Conservation (phyloP, 768 basidiomycete genomes). For the Cyathus striatus region DNA sequence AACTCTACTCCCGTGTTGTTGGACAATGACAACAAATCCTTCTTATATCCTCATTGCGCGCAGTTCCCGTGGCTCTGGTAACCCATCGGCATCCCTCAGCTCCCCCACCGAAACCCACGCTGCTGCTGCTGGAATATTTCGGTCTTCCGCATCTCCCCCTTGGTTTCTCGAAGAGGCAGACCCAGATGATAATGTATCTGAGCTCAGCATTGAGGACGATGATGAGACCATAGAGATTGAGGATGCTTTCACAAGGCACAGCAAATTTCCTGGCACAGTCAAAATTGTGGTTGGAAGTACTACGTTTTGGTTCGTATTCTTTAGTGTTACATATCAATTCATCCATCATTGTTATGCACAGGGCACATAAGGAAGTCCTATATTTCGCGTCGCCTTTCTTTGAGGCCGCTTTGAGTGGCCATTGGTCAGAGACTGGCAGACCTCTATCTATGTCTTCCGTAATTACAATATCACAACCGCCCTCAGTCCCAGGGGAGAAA, state of each 20-base stretch:
- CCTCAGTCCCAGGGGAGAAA: constrained; percentile 49
- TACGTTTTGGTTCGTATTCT: constrained; percentile 75
- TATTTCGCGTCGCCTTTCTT: constrained; percentile 96
- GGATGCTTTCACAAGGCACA: constrained; percentile 67
- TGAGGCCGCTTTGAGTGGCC: constrained; percentile 83
- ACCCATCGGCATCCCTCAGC: constrained; percentile 75
- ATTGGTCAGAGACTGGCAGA: constrained; percentile 87
- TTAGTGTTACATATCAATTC: constrained; percentile 1
- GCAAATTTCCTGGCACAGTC: constrained; percentile 76
- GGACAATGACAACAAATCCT: constrained; percentile 63
- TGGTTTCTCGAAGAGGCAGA: constrained; percentile 79
- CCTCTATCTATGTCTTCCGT: constrained; percentile 77
- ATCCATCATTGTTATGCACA: constrained; percentile 19
- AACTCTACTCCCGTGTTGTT: background rate
- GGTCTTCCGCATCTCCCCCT: constrained; percentile 73
- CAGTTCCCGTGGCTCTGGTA: constrained; percentile 71
- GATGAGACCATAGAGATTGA: constrained; percentile 77
- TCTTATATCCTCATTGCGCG: constrained; percentile 87
- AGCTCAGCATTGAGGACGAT: constrained; percentile 61
- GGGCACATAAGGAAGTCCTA: constrained; percentile 89
- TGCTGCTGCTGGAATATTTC: constrained; percentile 79
- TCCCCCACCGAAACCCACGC: constrained; percentile 87
- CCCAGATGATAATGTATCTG: constrained; percentile 62
- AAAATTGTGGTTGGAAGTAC: constrained; percentile 88
- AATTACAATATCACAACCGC: constrained; percentile 79